Conservation (phyloP, 306 rosid species). For the Benincasa hispida region DNA sequence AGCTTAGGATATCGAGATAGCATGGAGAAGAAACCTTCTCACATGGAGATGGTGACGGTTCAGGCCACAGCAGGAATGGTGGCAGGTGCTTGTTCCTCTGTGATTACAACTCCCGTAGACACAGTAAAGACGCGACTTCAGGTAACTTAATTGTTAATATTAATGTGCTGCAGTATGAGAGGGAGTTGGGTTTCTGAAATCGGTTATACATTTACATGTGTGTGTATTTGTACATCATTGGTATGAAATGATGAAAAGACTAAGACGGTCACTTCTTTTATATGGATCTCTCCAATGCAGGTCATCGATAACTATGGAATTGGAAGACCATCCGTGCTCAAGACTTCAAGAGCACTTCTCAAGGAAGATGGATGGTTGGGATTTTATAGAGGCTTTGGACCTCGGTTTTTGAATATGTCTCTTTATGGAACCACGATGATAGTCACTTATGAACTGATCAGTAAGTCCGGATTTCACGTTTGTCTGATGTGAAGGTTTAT, state of each 20-base stretch:
- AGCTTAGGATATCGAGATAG: conserved; percentile 52
- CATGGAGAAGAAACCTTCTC: conserved; percentile 53
- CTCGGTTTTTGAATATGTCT: conserved; percentile 77
- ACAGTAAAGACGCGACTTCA: conserved; percentile 87
- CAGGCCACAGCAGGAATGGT: conserved; percentile 82
- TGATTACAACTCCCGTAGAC: conserved; percentile 75
- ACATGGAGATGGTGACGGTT: conserved; percentile 57
- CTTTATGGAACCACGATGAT: conserved; percentile 85
- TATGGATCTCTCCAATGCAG: conserved; percentile 11
- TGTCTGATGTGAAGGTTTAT: neutral
- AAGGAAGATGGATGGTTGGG: conserved; percentile 92
- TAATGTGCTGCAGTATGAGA: neutral
- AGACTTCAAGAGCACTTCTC: conserved; percentile 51
- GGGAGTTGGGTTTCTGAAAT: neutral
- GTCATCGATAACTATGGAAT: conserved; percentile 64
- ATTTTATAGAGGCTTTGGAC: conserved; percentile 79
- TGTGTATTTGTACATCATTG: neutral
- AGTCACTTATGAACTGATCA: conserved; percentile 77
- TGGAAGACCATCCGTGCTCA: conserved; percentile 75
- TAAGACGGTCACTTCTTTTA: neutral
- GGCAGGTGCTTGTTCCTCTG: conserved; percentile 75
- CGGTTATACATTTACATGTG: neutral
- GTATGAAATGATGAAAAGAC: neutral
- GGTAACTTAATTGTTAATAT: conserved; percentile 18
- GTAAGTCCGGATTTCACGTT: conserved; percentile 29